Evolutionary conservation across 140 eudicot genomes (phyloP).

Genomic region (Flaveria floridana): DNA sequence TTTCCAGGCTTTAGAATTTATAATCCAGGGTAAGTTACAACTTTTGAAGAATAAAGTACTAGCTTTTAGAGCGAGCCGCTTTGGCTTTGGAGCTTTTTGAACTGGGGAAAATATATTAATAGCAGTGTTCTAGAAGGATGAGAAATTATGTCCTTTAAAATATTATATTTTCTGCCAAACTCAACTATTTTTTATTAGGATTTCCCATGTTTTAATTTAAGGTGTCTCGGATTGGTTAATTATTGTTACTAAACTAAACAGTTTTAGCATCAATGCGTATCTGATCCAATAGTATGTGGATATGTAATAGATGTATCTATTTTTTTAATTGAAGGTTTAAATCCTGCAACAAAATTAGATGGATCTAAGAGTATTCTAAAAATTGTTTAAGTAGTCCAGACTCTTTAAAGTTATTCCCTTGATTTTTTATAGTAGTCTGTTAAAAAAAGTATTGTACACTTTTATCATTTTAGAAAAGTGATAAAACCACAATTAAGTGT

Average conservation of each 20-base stretch:
- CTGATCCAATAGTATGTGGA: too few relatives aligned
- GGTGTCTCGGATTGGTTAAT: not conserved
- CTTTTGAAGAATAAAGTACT: constrained; percentile 16
- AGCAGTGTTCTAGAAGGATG: constrained; percentile 31
- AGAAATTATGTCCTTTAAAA: not conserved
- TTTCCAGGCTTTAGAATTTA: constrained; percentile 8
- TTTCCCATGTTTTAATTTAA: not conserved
- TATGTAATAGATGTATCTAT: too few relatives aligned
- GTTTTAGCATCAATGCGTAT: not conserved
- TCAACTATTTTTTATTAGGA: constrained; percentile 7
- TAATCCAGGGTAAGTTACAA: constrained; percentile 21
- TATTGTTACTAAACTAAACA: not conserved
- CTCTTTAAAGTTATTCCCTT: too few relatives aligned
- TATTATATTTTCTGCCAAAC: constrained; percentile 30
- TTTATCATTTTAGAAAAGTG: too few relatives aligned
- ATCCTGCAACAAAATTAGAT: too few relatives aligned
- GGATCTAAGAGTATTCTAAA: too few relatives aligned
- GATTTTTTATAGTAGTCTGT: too few relatives aligned
- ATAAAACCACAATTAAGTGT: too few relatives aligned
- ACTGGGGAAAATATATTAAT: not conserved
- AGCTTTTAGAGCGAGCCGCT: not conserved
- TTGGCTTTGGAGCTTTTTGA: constrained; percentile 3
- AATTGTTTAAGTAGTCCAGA: too few relatives aligned
- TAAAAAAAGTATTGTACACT: too few relatives aligned
- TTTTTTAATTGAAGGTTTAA: too few relatives aligned